phyloP scores from a whole-genome alignment of 768 basidiomycete genomes.

The Paxillus rubicundulus region DNA sequence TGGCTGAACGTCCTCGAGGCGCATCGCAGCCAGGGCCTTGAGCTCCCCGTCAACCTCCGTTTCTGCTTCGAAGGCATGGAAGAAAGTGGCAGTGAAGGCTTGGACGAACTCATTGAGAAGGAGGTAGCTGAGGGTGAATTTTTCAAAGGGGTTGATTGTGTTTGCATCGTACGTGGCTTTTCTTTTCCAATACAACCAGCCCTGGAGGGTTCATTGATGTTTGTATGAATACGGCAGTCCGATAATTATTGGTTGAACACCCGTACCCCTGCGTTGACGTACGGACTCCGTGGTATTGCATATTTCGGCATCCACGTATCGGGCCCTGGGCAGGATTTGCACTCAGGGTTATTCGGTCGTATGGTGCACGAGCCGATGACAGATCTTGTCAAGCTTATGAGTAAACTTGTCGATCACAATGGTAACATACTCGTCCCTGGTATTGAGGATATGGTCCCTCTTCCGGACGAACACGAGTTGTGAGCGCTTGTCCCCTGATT shows the following conservation, averaged over 20 bases:
- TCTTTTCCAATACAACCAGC: background rate
- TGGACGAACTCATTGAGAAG: slow-evolving; percentile 79
- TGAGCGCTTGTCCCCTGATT: slow-evolving; percentile 27
- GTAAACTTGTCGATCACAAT: slow-evolving; percentile 72
- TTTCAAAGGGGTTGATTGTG: slow-evolving; percentile 87
- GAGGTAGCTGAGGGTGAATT: slow-evolving; percentile 72
- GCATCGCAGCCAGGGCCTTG: slow-evolving; percentile 60
- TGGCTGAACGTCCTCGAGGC: slow-evolving; percentile 91
- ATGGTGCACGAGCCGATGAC: slow-evolving; percentile 93
- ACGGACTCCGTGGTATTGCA: slow-evolving; percentile 83
- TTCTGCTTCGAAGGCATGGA: slow-evolving; percentile 99
- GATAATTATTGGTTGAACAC: slow-evolving; percentile 95
- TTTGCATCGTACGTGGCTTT: slow-evolving; percentile 73
- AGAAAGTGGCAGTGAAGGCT: slow-evolving; percentile 87
- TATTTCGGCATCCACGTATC: slow-evolving; percentile 83
- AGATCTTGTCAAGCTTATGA: slow-evolving; percentile 80
- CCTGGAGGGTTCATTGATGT: background rate
- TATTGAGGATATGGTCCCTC: slow-evolving; percentile 78
- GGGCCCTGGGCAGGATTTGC: slow-evolving; percentile 85
- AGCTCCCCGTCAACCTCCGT: slow-evolving; percentile 84
- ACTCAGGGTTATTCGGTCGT: slow-evolving; percentile 85
- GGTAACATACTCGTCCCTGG: slow-evolving; percentile 91
- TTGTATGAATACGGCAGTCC: slow-evolving; percentile 42
- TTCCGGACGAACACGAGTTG: slow-evolving; percentile 72
- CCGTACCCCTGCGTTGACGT: slow-evolving; percentile 77